Conservation (phyloP, 805 yeast species). For the Teunomyces aglyptinius region DNA sequence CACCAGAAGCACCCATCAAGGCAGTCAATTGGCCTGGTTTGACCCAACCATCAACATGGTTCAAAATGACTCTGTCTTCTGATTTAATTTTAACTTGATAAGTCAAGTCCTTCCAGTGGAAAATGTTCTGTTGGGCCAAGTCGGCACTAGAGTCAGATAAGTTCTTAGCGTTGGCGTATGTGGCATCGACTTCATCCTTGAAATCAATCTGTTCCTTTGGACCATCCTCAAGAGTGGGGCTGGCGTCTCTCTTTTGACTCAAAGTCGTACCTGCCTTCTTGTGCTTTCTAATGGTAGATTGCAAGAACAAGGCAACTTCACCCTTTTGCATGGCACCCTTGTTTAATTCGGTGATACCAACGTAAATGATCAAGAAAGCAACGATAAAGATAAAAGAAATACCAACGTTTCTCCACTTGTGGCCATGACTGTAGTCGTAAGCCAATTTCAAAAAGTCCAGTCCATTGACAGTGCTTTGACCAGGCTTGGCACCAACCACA, state of each 20-base stretch:
- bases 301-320: constrained; percentile 46
- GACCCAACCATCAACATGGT: constrained; percentile 75
- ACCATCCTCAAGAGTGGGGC: constrained; percentile 2
- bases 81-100: constrained; percentile 36
- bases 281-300: constrained; percentile 36
- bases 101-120: constrained; percentile 40
- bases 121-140: constrained; percentile 14
- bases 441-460: constrained; percentile 49
- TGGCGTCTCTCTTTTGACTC: constrained; percentile 10
- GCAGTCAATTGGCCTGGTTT: constrained; percentile 81
- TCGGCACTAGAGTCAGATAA: constrained; percentile 8
- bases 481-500: constrained; percentile 58
- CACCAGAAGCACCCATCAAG: constrained; percentile 53
- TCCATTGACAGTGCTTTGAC: constrained; percentile 55
- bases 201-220: constrained; percentile 6
- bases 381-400: constrained; percentile 52
- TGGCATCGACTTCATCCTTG: constrained; percentile 16
- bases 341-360: constrained; percentile 42
- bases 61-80: constrained; percentile 41
- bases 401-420: constrained; percentile 83
- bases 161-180: constrained; percentile 17
- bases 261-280: constrained; percentile 13
- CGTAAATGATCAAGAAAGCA: constrained; percentile 38
- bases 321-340: constrained; percentile 47
- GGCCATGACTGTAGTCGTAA: constrained; percentile 52